Percentiles rank a stretch among this genome's conserved stretches.
Evolutionary conservation across 345 rosid species (phyloP).

Genomic region (Aquilaria yunnanensis): DNA sequence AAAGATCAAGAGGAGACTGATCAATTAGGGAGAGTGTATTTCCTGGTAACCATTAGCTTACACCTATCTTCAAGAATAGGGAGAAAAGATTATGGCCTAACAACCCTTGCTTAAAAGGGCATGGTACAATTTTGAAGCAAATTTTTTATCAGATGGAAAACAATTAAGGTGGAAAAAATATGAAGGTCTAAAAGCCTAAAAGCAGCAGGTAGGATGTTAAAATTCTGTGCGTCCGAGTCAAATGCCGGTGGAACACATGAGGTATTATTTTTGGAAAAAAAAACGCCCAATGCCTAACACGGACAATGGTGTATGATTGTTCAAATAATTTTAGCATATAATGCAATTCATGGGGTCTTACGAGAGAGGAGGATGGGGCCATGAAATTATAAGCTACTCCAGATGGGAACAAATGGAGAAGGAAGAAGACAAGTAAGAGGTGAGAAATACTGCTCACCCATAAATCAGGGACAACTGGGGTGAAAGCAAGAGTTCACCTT

Average conservation of each 20-base stretch:
- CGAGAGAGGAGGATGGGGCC: neutral
- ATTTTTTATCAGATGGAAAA: neutral
- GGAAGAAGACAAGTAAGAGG: neutral
- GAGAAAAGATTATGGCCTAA: neutral
- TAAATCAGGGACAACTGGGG: neutral
- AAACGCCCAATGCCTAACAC: constrained; percentile 5
- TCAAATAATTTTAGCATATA: neutral
- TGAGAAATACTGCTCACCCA: neutral
- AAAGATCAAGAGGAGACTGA: constrained; percentile 9
- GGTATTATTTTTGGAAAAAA: neutral
- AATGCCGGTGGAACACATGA: neutral
- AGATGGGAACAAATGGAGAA: neutral
- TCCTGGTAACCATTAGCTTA: neutral
- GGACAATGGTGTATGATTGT: neutral
- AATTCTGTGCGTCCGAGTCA: neutral
- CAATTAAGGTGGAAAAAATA: neutral
- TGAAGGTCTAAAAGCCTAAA: neutral
- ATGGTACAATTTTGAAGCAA: neutral
- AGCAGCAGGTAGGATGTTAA: neutral
- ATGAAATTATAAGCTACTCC: constrained; percentile 2
- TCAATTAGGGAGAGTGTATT: neutral
- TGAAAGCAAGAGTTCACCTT: constrained; percentile 6
- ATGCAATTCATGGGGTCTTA: constrained; percentile 13
- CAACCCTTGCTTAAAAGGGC: neutral
- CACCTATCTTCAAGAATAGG: neutral